These are phyloP conservation scores for Rhizophora apiculata DNA, from an alignment of 345 rosid genomes.

Conservation along the genomic window DNA sequence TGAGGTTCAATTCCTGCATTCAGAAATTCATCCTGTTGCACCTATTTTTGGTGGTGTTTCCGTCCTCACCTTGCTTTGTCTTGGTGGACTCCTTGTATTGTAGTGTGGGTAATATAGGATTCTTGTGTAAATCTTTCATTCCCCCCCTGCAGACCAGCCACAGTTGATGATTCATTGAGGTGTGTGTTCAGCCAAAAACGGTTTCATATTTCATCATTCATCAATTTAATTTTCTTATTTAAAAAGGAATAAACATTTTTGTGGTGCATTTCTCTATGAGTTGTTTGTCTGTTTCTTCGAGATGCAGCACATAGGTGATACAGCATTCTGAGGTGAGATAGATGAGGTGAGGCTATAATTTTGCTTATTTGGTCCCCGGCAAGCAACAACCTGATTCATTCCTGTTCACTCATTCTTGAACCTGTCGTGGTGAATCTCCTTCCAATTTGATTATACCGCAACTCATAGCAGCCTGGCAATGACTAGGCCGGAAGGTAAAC, in stretches of 20 bases:
- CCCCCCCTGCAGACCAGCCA: slow-evolving; percentile 17
- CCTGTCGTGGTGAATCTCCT: neutral
- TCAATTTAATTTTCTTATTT: slow-evolving; percentile 44
- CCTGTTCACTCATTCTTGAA: neutral
- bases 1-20: slow-evolving; percentile 36
- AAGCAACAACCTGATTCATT: neutral
- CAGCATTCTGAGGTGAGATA: neutral
- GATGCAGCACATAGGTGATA: slow-evolving; percentile 3
- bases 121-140: slow-evolving; percentile 29
- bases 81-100: slow-evolving; percentile 24
- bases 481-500: neutral
- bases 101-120: slow-evolving; percentile 43
- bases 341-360: neutral
- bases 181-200: slow-evolving; percentile 37
- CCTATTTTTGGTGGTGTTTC: slow-evolving; percentile 38
- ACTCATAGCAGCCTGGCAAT: neutral
- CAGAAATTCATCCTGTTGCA: slow-evolving; percentile 43
- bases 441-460: neutral
- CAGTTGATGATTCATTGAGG: slow-evolving; percentile 53
- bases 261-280: slow-evolving; percentile 9
- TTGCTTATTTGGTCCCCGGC: neutral
- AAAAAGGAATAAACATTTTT: slow-evolving; percentile 40
- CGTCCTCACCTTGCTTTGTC: slow-evolving; percentile 25
- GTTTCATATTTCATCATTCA: slow-evolving; percentile 33
- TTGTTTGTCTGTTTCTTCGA: slow-evolving; percentile 7